These are phyloP conservation scores for Sporobolus alterniflorus DNA, from an alignment of 202 grass and related monocot genomes.

Conservation along the genomic window DNA sequence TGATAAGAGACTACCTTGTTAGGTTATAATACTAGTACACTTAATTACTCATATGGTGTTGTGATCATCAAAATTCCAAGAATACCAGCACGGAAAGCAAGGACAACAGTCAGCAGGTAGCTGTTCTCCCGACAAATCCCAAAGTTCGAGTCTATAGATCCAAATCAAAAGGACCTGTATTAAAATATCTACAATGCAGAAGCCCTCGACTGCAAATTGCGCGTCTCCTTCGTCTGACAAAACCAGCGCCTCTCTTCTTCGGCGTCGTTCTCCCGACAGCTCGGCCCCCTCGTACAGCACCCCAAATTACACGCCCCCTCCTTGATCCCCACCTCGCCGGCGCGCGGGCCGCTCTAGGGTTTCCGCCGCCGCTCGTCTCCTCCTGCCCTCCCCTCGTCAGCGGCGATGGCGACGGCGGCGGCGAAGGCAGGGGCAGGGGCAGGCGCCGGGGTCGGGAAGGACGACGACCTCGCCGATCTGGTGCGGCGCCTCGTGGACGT, in stretches of 20 bases:
- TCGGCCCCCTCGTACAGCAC: constrained; percentile 16
- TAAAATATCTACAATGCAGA: neutral
- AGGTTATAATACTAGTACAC: too few species aligned
- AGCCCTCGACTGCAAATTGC: neutral
- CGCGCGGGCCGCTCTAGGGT: constrained; percentile 28
- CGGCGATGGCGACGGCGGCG: constrained; percentile 49
- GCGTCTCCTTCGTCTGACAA: neutral
- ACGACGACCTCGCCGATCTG: constrained; percentile 93
- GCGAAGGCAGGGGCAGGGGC: constrained; percentile 31
- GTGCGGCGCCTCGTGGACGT: constrained; percentile 72
- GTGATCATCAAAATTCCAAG: neutral
- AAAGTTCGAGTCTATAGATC: neutral
- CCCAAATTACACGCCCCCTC: constrained; percentile 19
- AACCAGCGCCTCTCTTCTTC: neutral
- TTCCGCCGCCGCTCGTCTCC: neutral
- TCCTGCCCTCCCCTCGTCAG: neutral
- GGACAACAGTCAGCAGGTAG: neutral
- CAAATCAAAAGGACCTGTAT: accelerated
- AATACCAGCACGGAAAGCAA: neutral
- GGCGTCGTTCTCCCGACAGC: neutral
- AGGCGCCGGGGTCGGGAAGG: constrained; percentile 51
- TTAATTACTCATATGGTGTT: too few species aligned
- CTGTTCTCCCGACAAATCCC: neutral
- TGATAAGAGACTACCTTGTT: neutral
- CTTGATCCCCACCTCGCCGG: constrained; percentile 5